A percentile compares a stretch with the other conserved stretches of the same genome.
These are phyloP conservation scores for Lachnellula cervina DNA, from an alignment of 2,329 filamentous ascomycete species.

Conservation along the genomic window DNA sequence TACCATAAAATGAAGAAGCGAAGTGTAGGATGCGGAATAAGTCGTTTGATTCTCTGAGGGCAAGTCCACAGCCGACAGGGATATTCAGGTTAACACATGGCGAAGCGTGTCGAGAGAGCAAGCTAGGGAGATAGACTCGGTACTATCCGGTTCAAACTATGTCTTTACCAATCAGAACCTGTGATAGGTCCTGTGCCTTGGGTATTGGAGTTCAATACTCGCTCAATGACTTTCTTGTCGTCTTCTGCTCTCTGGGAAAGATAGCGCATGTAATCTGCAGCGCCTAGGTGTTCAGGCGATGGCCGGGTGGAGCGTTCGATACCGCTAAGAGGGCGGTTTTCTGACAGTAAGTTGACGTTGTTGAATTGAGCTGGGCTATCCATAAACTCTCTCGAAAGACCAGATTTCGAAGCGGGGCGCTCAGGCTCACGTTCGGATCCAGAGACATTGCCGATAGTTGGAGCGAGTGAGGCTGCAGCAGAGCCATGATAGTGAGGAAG, in stretches of 20 bases:
- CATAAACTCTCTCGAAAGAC: neutral
- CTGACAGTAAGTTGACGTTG: constrained; percentile 11
- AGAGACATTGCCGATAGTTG: constrained; percentile 17
- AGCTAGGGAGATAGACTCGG: neutral
- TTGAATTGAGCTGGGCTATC: neutral
- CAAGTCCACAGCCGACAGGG: no score
- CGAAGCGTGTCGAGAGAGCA: neutral
- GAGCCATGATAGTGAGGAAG: constrained; percentile 31
- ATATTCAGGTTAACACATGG: no score
- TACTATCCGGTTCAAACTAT: neutral
- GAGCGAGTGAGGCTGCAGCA: constrained; percentile 30
- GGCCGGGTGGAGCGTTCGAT: constrained; percentile 2
- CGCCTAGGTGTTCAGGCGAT: constrained; percentile 11
- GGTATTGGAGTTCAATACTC: constrained; percentile 17
- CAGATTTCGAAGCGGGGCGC: constrained; percentile 3
- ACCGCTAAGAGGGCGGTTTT: constrained; percentile 19
- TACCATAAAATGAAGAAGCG: neutral
- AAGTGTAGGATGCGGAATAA: neutral
- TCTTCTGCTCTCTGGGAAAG: constrained; percentile 18
- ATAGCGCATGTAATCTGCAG: constrained; percentile 25
- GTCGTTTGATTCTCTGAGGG: no score
- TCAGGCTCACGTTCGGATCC: constrained; percentile 9
- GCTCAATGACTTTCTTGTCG: constrained; percentile 17
- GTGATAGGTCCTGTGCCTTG: constrained; percentile 14
- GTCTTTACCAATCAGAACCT: constrained; percentile 17